Percentiles rank a stretch among this genome's conserved stretches.
Evolutionary conservation across 1,284 basidiomycete species (phyloP).

Genomic region (Cryptococcus sp.): DNA sequence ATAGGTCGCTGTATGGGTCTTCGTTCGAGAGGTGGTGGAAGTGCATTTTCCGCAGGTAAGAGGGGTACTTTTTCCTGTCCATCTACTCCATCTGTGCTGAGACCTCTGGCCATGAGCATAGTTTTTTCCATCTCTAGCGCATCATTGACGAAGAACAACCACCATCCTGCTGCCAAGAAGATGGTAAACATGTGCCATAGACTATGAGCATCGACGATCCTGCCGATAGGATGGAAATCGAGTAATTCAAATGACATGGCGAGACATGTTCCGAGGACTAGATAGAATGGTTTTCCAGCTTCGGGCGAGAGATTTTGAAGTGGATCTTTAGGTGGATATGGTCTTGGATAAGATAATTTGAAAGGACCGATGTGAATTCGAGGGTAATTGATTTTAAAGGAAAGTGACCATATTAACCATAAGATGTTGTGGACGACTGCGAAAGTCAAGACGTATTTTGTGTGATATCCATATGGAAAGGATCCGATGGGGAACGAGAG

Average conservation of each 20-base stretch:
- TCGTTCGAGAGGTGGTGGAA: not conserved
- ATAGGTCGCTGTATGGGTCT: constrained; percentile 1
- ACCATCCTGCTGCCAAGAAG: constrained; percentile 78
- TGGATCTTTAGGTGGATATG: constrained; percentile 27
- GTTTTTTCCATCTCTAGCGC: constrained; percentile 30
- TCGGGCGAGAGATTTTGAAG: constrained; percentile 34
- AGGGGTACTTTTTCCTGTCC: constrained; percentile 5
- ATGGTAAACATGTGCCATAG: constrained; percentile 90
- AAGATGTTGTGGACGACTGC: constrained; percentile 66
- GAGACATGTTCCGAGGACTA: constrained; percentile 66
- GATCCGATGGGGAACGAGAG: constrained; percentile 59
- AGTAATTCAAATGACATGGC: constrained; percentile 82
- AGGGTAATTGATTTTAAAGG: constrained; percentile 49
- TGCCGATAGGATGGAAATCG: constrained; percentile 77
- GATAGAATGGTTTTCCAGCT: constrained; percentile 54
- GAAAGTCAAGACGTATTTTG: constrained; percentile 73
- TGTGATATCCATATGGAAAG: constrained; percentile 96
- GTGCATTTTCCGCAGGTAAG: not conserved
- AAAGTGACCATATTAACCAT: constrained; percentile 73
- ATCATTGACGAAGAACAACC: constrained; percentile 55
- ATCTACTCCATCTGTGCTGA: not conserved
- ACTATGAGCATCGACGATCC: constrained; percentile 86
- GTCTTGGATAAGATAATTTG: constrained; percentile 16
- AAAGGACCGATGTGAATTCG: constrained; percentile 9
- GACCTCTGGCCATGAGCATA: not conserved